Evolutionary conservation across 495 filamentous ascomycete genomes (phyloP).

Genomic region (Penicillium canescens): DNA sequence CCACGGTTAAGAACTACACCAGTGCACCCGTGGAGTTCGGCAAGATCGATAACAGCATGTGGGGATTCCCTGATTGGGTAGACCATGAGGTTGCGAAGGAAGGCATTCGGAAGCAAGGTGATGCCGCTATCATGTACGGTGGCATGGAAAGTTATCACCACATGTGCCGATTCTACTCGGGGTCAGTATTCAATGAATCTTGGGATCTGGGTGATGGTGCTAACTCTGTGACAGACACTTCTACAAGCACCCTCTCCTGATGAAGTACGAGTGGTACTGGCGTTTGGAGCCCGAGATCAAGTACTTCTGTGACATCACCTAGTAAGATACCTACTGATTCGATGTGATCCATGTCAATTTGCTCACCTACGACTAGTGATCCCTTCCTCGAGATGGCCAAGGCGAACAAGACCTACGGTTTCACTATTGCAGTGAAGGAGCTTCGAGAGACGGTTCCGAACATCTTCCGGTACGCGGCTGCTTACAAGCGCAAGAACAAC

Average conservation of each 20-base stretch:
- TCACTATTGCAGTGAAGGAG: slow-evolving; percentile 99
- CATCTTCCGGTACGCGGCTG: slow-evolving; percentile 99
- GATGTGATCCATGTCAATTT: neutral
- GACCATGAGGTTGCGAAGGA: slow-evolving; percentile 92
- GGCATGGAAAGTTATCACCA: slow-evolving; percentile 99
- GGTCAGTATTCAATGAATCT: slow-evolving; percentile 52
- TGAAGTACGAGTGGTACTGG: slow-evolving; percentile 99
- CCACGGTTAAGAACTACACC: slow-evolving; percentile 85
- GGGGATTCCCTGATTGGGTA: slow-evolving; percentile 97
- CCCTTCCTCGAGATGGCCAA: slow-evolving; percentile 93
- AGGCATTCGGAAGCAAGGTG: slow-evolving; percentile 92
- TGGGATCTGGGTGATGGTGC: slow-evolving; percentile 4
- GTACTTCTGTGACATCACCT: slow-evolving; percentile 99
- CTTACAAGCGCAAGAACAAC: slow-evolving; percentile 92
- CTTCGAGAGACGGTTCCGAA: slow-evolving; percentile 97
- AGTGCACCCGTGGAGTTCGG: slow-evolving; percentile 87
- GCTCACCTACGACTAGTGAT: slow-evolving; percentile 61
- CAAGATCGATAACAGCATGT: slow-evolving; percentile 86
- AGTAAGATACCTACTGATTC: slow-evolving; percentile 59
- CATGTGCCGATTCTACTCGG: slow-evolving; percentile 98
- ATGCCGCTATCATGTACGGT: slow-evolving; percentile 99
- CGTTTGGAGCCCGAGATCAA: slow-evolving; percentile 99
- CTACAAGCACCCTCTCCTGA: slow-evolving; percentile 93
- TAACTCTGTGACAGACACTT: slow-evolving; percentile 66
- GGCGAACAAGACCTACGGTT: slow-evolving; percentile 96